A percentile compares a stretch with the other conserved stretches of the same genome.
These are phyloP conservation scores for Paradendryphiella salina DNA, from an alignment of 2,329 filamentous ascomycete genomes.

Conservation along the genomic window DNA sequence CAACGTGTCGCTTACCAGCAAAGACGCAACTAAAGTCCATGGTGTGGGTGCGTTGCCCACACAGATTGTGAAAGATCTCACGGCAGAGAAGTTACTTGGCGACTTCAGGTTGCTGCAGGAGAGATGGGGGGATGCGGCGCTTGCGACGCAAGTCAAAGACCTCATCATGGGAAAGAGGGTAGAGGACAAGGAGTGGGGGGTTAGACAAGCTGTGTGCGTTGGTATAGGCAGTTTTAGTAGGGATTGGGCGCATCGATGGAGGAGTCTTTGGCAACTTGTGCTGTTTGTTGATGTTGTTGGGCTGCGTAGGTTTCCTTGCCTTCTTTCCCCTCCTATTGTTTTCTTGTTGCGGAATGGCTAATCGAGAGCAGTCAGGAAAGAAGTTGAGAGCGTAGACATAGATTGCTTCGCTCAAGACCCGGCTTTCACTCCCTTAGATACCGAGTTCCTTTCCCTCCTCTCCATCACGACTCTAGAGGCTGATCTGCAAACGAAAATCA, in stretches of 20 bases:
- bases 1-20: conserved; percentile 9
- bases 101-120: conserved; percentile 30
- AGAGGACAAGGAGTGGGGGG: conserved; percentile 15
- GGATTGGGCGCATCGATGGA: conserved; percentile 42
- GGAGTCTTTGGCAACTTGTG: conserved; percentile 46
- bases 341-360: not conserved
- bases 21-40: not conserved
- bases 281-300: conserved; percentile 36
- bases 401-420: conserved; percentile 44
- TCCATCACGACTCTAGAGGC: conserved; percentile 21
- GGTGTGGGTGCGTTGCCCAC: conserved; percentile 15
- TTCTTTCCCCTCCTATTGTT: not conserved
- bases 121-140: conserved; percentile 30
- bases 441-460: conserved; percentile 31
- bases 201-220: conserved; percentile 37
- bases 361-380: not conserved
- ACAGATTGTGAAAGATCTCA: conserved; percentile 28
- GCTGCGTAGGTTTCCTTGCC: conserved; percentile 7
- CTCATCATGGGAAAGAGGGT: conserved; percentile 5
- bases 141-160: conserved; percentile 26
- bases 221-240: conserved; percentile 44
- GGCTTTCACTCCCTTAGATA: conserved; percentile 40
- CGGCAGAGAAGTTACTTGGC: conserved; percentile 25
- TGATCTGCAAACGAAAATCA: conserved; percentile 28
- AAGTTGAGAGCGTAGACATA: conserved; percentile 3